A percentile compares a stretch with the other conserved stretches of the same genome.
phyloP scores from a whole-genome alignment of 2,329 filamentous ascomycete genomes.

The Aspergillus puulaauensis region DNA sequence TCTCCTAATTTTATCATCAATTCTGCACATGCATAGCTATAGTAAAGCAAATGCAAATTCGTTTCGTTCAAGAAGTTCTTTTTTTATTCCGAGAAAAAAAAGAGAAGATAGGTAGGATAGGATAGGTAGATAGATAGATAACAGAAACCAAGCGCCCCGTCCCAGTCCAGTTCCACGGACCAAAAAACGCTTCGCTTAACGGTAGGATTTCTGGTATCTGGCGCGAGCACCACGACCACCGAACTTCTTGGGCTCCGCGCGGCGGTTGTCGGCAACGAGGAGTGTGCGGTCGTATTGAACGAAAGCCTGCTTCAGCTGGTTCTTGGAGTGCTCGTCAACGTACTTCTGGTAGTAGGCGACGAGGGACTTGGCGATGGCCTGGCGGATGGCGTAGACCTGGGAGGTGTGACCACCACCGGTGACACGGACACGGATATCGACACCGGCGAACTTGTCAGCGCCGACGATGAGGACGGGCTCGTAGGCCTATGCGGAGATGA shows the following conservation, averaged over 20 bases:
- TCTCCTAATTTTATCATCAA: neutral
- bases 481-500: conserved; percentile 67
- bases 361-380: conserved; percentile 97
- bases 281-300: conserved; percentile 96
- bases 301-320: conserved; percentile 96
- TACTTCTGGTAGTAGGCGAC: conserved; percentile 99
- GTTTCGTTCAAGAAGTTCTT: neutral
- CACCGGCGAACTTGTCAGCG: conserved; percentile 92
- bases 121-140: conserved; percentile 13
- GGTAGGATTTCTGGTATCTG: conserved; percentile 99
- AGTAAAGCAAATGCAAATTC: neutral
- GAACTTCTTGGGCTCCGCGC: conserved; percentile 98
- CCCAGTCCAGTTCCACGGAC: neutral
- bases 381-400: conserved; percentile 96
- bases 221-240: conserved; percentile 83
- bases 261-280: conserved; percentile 97
- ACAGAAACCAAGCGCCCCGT: conserved; percentile 9
- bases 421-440: conserved; percentile 97
- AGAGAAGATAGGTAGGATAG: neutral
- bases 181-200: conserved; percentile 60
- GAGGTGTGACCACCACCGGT: conserved; percentile 96
- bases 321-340: conserved; percentile 99
- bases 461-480: conserved; percentile 97
- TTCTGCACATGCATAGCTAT: neutral
- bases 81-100: conserved; percentile 7